Evolutionary conservation across 1,139 yeast species (phyloP), one percentile per base, ranked within the genome.

Genomic region (Meyerozyma smithsonii): DNA sequence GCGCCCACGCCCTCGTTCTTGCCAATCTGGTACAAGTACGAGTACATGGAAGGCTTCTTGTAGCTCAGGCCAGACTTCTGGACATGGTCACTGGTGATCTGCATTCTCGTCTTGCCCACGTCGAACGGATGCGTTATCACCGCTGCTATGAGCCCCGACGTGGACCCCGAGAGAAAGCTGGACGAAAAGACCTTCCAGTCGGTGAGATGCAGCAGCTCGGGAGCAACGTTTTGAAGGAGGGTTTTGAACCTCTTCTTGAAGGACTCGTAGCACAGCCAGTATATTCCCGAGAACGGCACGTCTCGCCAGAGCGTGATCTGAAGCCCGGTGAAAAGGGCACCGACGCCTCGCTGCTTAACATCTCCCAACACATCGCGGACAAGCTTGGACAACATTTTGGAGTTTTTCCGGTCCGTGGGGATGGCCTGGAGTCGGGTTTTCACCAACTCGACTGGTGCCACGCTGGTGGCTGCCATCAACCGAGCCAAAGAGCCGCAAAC

Each of bases 101-200:
- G 99, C 45, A 88, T 68, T 52, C 98, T 72, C 4, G 99, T 92
- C 56, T 92, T 92, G 6, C 97, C 98, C 8, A 94, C 98, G 59
- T 92, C 99, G 55, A 92, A 92, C 1, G 98, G 97, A 44, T 94
- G 88, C 2, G 99, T 92, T 39, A 76, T 66, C 6, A 90, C 52
- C 0, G 97, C 96, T 0, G 97, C 97, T 8, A 85, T 63, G 1
- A 85, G 62, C 1, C 99, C 99, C 6, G 95, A 80, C 0, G 84
- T 50, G 0, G 94, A 84, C 0, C 99, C 99, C 7, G 95, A 77
- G 2, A 85, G 49, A 54, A 92, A 90, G 21, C 95, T 81, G 44
- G 86, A 81, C 3, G 74, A 44, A 50, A 92, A 87, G 1, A 84
- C 74, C 40, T 74, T 73, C 60, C 74, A 59, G 43, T 77, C 74